A percentile compares a stretch with the other conserved stretches of the same genome.
Conservation (phyloP, 805 yeast genomes). For the Cyberlindnera japonica region DNA sequence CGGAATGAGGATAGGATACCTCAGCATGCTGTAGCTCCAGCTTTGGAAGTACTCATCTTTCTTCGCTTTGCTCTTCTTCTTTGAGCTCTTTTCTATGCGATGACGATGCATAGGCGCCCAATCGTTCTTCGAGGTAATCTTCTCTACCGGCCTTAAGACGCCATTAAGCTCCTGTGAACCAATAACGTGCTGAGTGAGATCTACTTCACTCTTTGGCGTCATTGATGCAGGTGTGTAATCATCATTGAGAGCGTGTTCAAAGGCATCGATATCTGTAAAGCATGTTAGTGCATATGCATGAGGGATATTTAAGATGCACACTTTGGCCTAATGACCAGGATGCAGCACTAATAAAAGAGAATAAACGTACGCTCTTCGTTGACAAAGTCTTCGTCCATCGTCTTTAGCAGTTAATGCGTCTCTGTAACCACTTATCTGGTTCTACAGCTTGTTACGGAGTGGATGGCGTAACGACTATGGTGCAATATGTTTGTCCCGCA, state of each 20-base stretch:
- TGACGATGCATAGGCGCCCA: conserved; percentile 41
- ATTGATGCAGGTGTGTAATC: conserved; percentile 5
- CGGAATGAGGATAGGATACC: conserved; percentile 62
- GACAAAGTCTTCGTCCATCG: background rate
- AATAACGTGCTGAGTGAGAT: conserved; percentile 6
- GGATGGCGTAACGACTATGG: too few species aligned
- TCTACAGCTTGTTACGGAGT: too few species aligned
- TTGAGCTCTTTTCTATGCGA: conserved; percentile 10
- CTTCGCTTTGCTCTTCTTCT: conserved; percentile 12
- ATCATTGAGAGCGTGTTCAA: conserved; percentile 12
- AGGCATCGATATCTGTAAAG: conserved; percentile 12
- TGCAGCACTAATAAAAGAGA: background rate
- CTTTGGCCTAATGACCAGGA: too few species aligned
- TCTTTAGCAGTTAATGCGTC: too few species aligned
- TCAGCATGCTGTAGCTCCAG: conserved; percentile 43
- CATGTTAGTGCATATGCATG: background rate
- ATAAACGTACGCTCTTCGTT: background rate
- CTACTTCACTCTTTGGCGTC: conserved; percentile 3
- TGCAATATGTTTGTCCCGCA: too few species aligned
- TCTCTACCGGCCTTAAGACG: conserved; percentile 21
- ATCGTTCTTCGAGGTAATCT: conserved; percentile 41
- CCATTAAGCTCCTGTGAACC: conserved; percentile 10
- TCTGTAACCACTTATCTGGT: too few species aligned
- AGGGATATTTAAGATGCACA: too few species aligned
- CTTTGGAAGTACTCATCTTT: conserved; percentile 32